A percentile compares a stretch with the other conserved stretches of the same genome.
These are phyloP conservation scores for Cyphellophora attinorum DNA, from an alignment of 2,329 filamentous ascomycete species.

Conservation along the genomic window DNA sequence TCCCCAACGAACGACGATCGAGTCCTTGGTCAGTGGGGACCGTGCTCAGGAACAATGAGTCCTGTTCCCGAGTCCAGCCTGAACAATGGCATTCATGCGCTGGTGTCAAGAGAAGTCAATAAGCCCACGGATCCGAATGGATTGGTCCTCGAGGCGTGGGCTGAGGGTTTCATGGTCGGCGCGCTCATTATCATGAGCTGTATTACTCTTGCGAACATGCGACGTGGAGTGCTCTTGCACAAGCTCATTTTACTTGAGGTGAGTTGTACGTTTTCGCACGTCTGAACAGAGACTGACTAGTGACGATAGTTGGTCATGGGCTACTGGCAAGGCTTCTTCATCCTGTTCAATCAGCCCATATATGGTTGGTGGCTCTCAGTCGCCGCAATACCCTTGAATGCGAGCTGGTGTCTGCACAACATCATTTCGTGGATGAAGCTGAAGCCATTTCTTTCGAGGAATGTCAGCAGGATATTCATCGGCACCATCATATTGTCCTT, in stretches of 20 bases:
- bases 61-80: slow-evolving; percentile 5
- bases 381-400: slow-evolving; percentile 46
- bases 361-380: slow-evolving; percentile 51
- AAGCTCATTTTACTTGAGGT: slow-evolving; percentile 33
- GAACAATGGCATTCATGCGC: slow-evolving; percentile 11
- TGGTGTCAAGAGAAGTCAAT: slow-evolving; percentile 6
- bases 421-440: slow-evolving; percentile 54
- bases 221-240: slow-evolving; percentile 30
- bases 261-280: not conserved
- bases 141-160: slow-evolving; percentile 30
- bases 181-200: slow-evolving; percentile 33
- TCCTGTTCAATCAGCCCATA: slow-evolving; percentile 41
- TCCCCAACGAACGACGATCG: no score
- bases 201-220: slow-evolving; percentile 35
- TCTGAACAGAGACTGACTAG: no score
- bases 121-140: slow-evolving; percentile 19
- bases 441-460: slow-evolving; percentile 41
- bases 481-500: slow-evolving; percentile 45
- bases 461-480: slow-evolving; percentile 43
- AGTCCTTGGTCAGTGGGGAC: not conserved
- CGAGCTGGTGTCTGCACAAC: slow-evolving; percentile 50
- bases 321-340: slow-evolving; percentile 45
- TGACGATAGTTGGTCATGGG: slow-evolving; percentile 40
- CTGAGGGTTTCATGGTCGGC: slow-evolving; percentile 33
- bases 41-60: slow-evolving; percentile 12